phyloP scores from a whole-genome alignment of 371 early-diverging fungal species.

The Actinomucor elegans region DNA sequence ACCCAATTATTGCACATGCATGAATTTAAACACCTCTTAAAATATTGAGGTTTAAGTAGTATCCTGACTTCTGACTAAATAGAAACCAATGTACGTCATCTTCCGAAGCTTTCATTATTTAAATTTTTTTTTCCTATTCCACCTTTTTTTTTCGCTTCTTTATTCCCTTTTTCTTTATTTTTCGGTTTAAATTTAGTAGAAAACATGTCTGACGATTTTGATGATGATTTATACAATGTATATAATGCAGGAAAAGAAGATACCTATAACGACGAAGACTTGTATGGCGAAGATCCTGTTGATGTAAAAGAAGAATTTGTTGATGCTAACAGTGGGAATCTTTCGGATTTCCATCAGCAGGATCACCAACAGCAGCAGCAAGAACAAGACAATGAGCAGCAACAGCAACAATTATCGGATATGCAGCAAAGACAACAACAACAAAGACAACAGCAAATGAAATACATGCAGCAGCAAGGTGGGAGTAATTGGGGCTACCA shows the following conservation, averaged over 20 bases:
- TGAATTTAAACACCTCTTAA: no score
- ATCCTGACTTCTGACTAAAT: no score
- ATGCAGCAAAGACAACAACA: conserved; percentile 1
- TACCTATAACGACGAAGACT: conserved; percentile 32
- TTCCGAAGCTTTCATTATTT: no score
- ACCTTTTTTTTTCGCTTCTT: not conserved
- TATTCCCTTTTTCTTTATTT: not conserved
- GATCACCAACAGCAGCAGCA: not conserved
- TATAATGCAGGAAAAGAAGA: conserved; percentile 36
- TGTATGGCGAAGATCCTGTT: conserved; percentile 23
- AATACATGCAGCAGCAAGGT: conserved; percentile 9
- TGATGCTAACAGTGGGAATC: no score
- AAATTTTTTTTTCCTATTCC: no score
- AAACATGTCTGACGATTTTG: conserved; percentile 38
- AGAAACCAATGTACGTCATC: no score
- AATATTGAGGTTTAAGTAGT: no score
- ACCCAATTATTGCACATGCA: no score
- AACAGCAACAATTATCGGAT: no score
- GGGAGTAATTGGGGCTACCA: conserved; percentile 21
- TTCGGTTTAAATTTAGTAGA: not conserved
- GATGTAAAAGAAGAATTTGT: conserved; percentile 4
- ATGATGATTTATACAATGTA: conserved; percentile 47
- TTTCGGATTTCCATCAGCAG: no score
- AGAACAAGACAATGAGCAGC: not conserved
- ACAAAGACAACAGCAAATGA: not conserved